Base-by-base conservation (phyloP, 192 early-diverging fungal genomes). In the Chytriomyces sp. region DNA sequence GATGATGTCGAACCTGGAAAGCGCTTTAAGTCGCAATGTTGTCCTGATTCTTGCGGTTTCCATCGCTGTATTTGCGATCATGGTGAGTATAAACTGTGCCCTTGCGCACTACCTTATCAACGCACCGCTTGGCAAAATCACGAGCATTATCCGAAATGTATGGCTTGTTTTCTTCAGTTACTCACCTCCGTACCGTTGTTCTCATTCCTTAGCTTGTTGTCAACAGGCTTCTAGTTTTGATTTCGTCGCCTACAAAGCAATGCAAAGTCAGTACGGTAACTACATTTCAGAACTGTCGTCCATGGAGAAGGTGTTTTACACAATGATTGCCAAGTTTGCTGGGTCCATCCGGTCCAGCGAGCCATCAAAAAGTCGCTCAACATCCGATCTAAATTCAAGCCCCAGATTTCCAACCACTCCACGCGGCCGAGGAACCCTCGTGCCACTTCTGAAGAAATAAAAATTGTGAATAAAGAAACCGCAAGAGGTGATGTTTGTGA, bases 201-300 rank as follows among this genome's bases (percentile, higher is more conserved):
- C 35, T 35, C 35, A 35, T 35, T 35, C 35, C 3, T 3, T 35
- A 35, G 35, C 35, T 35, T 35, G 35, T 35, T 35, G 35, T 35
- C 35, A 35, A 35, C n/a, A 64, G 62, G 62, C n/a, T 4, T 28
- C 62, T 35, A 64, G n/a, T 11, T 64, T 64, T 64, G 62, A 64
- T 24, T 64, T 64, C 24, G 20, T 35, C 11, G 62, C 62, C 20
- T 64, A 23, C 62, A 64, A 64, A 24, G 23, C 20, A 13, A 64
- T 64, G 62, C 35, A 20, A 28, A 11, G 35, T 6, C 13, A 24
- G 11, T 11, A 64, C 11, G 62, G 62, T 6, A 64, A 64, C 35
- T 11, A 6, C n/a, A 64, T 64, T 7, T 28, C 62, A 20, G 62
- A 64, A 35, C 35, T 64, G 4, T 64, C 62, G 2, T 6, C 35